Evolutionary conservation across 495 filamentous ascomycete genomes (phyloP).

Genomic region (Penicillium tannophilum): DNA sequence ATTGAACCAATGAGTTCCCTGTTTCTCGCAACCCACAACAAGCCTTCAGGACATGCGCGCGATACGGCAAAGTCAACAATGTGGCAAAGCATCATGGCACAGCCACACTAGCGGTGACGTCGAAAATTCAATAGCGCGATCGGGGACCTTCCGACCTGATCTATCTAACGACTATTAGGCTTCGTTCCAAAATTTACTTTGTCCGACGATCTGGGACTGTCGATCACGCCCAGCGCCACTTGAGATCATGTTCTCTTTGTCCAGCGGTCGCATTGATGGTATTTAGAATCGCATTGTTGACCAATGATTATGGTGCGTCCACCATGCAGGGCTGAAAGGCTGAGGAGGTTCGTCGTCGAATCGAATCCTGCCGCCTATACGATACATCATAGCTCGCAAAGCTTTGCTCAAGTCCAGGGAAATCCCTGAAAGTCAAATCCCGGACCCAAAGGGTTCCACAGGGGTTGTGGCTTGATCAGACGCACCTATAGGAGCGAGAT

Average conservation of each 20-base stretch:
- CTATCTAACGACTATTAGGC: constrained; percentile 13
- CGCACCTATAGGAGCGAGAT: constrained; percentile 21
- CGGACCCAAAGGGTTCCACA: constrained; percentile 5
- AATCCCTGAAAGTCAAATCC: constrained; percentile 13
- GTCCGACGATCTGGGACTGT: constrained; percentile 3
- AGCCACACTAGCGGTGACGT: constrained; percentile 25
- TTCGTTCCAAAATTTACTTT: background rate
- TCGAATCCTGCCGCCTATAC: background rate
- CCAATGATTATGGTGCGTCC: background rate
- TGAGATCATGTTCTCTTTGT: background rate
- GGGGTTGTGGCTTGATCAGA: constrained; percentile 10
- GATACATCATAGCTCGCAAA: background rate
- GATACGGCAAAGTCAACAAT: background rate
- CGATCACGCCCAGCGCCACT: constrained; percentile 14
- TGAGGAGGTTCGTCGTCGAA: background rate
- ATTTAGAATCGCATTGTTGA: background rate
- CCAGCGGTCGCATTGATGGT: background rate
- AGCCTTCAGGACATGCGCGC: background rate
- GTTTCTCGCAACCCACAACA: background rate
- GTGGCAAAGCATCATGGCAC: background rate
- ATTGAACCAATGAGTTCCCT: background rate
- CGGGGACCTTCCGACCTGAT: constrained; percentile 4
- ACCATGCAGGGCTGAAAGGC: background rate
- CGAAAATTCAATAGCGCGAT: constrained; percentile 27
- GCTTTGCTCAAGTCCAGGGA: background rate